Percentiles rank a stretch among this genome's conserved stretches.
Evolutionary conservation across 257 asterid species (phyloP).

Genomic region (Salvia rosmarinus): DNA sequence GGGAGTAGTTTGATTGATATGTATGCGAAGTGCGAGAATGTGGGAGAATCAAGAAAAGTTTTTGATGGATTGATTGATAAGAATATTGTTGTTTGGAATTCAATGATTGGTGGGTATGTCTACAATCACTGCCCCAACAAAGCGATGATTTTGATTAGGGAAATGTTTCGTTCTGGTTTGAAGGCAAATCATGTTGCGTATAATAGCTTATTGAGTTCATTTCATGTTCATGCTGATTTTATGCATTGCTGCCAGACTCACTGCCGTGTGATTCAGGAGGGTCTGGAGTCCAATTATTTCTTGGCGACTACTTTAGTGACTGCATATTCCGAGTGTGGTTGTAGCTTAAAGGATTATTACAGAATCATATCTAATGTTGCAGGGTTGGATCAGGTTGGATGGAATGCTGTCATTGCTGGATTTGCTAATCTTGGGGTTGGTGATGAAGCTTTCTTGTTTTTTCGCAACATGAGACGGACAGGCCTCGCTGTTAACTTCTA

Average conservation of each 20-base stretch:
- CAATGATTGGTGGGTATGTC: constrained; percentile 60
- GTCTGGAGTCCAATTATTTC: constrained; percentile 47
- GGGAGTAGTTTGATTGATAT: constrained; percentile 67
- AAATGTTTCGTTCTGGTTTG: constrained; percentile 48
- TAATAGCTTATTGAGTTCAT: constrained; percentile 53
- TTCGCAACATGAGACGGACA: constrained; percentile 49
- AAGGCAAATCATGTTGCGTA: constrained; percentile 49
- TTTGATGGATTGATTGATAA: constrained; percentile 48
- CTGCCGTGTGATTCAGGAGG: constrained; percentile 52
- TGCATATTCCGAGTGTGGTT: constrained; percentile 51
- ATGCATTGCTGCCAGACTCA: constrained; percentile 58
- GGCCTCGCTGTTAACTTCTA: constrained; percentile 46
- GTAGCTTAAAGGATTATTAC: constrained; percentile 48
- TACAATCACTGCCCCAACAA: constrained; percentile 34
- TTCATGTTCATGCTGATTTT: constrained; percentile 47
- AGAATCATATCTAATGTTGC: constrained; percentile 39
- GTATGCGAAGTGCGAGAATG: constrained; percentile 51
- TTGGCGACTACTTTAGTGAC: constrained; percentile 50
- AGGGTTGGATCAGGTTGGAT: constrained; percentile 60
- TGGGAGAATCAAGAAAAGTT: constrained; percentile 52
- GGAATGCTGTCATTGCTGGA: constrained; percentile 73
- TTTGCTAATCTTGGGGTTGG: constrained; percentile 53
- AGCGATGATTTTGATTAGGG: constrained; percentile 50
- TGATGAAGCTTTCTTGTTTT: constrained; percentile 51
- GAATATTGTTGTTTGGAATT: constrained; percentile 55